A percentile compares a stretch with the other conserved stretches of the same genome.
Conservation (phyloP, 306 rosid species). For the Echinosophora koreensis region DNA sequence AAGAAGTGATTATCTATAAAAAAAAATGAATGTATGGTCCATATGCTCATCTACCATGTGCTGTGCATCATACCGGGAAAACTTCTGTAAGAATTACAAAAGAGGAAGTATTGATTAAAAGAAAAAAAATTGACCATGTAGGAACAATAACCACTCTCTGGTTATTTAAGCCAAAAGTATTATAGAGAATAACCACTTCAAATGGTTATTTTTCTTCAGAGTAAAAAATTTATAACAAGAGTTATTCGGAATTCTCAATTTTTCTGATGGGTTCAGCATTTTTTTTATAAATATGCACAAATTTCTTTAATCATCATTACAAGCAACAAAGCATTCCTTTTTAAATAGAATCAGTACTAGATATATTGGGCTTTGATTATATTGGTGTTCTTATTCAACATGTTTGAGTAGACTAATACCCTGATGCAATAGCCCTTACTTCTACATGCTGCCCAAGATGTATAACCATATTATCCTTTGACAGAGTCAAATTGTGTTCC, state of each 20-base stretch:
- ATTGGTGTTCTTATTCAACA: constrained; percentile 2
- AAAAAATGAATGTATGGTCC: constrained; percentile 21
- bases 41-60: constrained; percentile 17
- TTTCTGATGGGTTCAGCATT: background rate
- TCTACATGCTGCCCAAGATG: constrained; percentile 28
- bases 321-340: background rate
- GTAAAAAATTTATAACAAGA: too few species aligned
- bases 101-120: background rate
- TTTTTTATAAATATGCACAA: background rate
- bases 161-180: background rate
- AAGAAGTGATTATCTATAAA: background rate
- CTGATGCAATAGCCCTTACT: background rate
- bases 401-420: background rate
- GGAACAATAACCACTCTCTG: constrained; percentile 13
- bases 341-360: too few species aligned
- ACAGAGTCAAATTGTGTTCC: too few species aligned
- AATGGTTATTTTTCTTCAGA: too few species aligned
- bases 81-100: background rate
- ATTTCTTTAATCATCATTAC: background rate
- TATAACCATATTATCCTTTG: background rate
- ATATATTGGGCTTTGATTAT: background rate
- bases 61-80: background rate
- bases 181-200: background rate
- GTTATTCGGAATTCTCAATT: background rate
- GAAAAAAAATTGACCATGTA: background rate